Evolutionary conservation across 208 protist species (phyloP).

Genomic region (Naegleria gruberi): DNA sequence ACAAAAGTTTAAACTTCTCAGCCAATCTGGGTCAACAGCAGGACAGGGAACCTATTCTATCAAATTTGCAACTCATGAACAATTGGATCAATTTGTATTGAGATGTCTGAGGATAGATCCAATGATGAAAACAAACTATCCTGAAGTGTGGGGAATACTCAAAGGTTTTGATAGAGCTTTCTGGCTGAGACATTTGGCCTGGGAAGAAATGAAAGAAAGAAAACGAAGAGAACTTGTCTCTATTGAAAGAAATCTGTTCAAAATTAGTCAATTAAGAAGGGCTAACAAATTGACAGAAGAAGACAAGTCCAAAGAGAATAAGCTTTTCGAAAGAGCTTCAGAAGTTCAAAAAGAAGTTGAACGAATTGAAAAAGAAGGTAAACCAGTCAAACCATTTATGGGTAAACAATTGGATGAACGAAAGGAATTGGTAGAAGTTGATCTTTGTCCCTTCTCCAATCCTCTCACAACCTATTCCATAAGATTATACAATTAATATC

Average conservation of each 20-base stretch:
- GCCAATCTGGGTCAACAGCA: background rate
- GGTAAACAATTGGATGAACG: background rate
- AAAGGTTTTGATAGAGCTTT: constrained; percentile 7
- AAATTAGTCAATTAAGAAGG: background rate
- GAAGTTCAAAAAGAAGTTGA: background rate
- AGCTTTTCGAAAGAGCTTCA: background rate
- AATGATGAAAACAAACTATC: background rate
- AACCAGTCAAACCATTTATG: background rate
- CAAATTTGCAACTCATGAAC: background rate
- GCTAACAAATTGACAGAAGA: background rate
- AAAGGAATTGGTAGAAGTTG: background rate
- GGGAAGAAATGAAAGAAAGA: background rate
- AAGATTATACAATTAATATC: background rate
- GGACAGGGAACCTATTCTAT: background rate
- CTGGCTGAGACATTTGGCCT: background rate
- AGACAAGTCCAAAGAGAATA: background rate
- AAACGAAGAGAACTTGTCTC: background rate
- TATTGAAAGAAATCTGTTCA: background rate
- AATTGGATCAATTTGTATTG: background rate
- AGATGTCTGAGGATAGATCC: background rate
- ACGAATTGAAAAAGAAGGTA: background rate
- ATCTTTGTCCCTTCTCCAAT: background rate
- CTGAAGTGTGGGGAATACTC: background rate
- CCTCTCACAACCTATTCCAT: background rate
- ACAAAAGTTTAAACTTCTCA: background rate